Percentiles rank a stretch among this genome's conserved stretches.
Conservation (phyloP, 169 alveolate species). For the Eimeria necatrix region DNA sequence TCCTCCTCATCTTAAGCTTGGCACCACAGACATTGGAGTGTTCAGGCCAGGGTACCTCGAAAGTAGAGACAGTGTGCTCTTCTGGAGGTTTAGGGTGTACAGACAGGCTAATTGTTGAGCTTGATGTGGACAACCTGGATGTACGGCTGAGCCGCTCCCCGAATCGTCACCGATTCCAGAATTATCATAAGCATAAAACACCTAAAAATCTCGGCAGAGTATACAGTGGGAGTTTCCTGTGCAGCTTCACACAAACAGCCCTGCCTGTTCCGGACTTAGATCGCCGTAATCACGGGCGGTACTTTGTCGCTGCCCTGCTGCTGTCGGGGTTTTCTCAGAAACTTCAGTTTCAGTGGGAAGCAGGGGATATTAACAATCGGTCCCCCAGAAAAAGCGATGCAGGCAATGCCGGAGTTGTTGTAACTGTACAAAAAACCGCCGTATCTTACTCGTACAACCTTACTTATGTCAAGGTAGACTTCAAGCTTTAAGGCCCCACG, state of each 20-base stretch:
- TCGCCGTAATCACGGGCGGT: not conserved
- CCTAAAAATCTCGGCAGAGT: no score
- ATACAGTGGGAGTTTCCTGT: not conserved
- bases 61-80: conserved; percentile 63
- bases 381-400: conserved; percentile 71
- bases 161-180: no score
- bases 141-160: not conserved
- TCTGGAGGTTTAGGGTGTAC: conserved; percentile 43
- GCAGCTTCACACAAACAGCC: not conserved
- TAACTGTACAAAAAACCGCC: conserved; percentile 71
- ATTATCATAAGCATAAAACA: no score
- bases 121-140: conserved; percentile 58
- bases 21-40: conserved; percentile 22
- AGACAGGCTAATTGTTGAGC: conserved; percentile 54
- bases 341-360: conserved; percentile 77
- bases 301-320: not conserved
- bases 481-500: not conserved
- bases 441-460: conserved; percentile 73
- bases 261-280: not conserved
- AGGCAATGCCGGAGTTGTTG: conserved; percentile 73
- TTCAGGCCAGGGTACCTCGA: conserved; percentile 62
- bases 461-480: conserved; percentile 46
- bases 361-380: conserved; percentile 41
- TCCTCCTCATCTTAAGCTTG: not conserved
- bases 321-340: conserved; percentile 37